Evolutionary conservation across 2,329 filamentous ascomycete genomes (phyloP).

Genomic region (Penicillium sclerotigenum): DNA sequence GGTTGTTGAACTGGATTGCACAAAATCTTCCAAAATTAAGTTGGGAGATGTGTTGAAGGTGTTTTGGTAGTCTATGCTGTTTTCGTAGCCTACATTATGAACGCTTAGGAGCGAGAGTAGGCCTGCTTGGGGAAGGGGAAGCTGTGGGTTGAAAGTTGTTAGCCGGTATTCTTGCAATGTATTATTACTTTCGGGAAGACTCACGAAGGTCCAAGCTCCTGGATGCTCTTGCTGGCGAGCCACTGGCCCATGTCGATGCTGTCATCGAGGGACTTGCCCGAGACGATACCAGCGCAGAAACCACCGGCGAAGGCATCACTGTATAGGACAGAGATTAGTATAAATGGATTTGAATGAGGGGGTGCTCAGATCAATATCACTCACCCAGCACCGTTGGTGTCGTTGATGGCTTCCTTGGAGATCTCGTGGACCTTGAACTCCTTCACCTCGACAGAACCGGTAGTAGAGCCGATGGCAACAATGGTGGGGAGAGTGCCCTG

Average conservation of each 20-base stretch:
- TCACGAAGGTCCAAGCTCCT: slow-evolving; percentile 94
- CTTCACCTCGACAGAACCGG: slow-evolving; percentile 63
- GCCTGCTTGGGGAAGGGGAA: slow-evolving; percentile 80
- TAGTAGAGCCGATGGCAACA: slow-evolving; percentile 69
- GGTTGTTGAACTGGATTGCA: slow-evolving; percentile 15
- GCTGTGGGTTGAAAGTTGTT: slow-evolving; percentile 44
- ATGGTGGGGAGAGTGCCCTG: slow-evolving; percentile 91
- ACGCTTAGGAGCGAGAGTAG: slow-evolving; percentile 51
- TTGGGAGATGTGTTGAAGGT: slow-evolving; percentile 24
- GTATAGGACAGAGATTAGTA: slow-evolving; percentile 12
- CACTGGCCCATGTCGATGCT: slow-evolving; percentile 92
- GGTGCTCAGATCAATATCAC: slow-evolving; percentile 20
- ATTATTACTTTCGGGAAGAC: slow-evolving; percentile 39
- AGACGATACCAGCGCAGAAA: slow-evolving; percentile 82
- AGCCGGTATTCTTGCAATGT: slow-evolving; percentile 2
- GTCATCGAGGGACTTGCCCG: slow-evolving; percentile 75
- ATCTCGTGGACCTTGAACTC: slow-evolving; percentile 81
- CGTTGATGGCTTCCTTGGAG: slow-evolving; percentile 73
- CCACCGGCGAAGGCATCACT: slow-evolving; percentile 95
- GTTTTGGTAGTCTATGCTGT: slow-evolving; percentile 20
- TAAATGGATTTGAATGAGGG: background rate
- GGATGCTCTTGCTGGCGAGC: slow-evolving; percentile 89
- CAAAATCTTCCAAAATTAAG: slow-evolving; percentile 11
- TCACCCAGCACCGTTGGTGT: slow-evolving; percentile 88
- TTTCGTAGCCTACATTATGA: slow-evolving; percentile 4